phyloP scores from a whole-genome alignment of 495 filamentous ascomycete species.

The Tuber borchii region DNA sequence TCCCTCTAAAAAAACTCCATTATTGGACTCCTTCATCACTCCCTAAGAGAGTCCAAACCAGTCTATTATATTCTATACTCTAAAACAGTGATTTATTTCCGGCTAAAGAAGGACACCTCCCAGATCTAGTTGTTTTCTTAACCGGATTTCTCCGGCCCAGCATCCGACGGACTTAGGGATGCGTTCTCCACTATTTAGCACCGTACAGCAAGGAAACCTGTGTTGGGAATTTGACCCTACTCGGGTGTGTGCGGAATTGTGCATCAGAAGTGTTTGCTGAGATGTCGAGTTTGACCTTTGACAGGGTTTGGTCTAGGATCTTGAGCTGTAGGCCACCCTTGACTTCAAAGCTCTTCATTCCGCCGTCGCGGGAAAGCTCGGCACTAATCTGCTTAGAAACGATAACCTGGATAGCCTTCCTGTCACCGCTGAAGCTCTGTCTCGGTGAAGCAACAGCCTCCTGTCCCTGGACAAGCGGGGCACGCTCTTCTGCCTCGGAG shows the following conservation, averaged over 20 bases:
- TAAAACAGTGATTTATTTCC: no score
- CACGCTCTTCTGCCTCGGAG: conserved; percentile 66
- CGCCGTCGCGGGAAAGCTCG: conserved; percentile 76
- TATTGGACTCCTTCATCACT: no score
- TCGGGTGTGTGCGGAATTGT: conserved; percentile 55
- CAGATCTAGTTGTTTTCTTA: no score
- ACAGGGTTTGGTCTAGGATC: conserved; percentile 77
- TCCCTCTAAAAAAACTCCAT: no score
- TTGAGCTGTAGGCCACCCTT: conserved; percentile 85
- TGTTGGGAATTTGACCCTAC: no score
- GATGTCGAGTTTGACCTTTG: conserved; percentile 79
- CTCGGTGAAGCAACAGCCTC: conserved; percentile 57
- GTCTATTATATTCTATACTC: no score
- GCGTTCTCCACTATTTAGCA: no score
- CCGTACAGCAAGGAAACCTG: no score
- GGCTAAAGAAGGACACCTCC: no score
- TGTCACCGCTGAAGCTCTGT: conserved; percentile 55
- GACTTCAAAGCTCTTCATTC: conserved; percentile 72
- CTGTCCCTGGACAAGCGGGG: conserved; percentile 63
- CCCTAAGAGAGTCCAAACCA: no score
- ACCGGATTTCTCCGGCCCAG: no score
- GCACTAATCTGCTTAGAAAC: conserved; percentile 82
- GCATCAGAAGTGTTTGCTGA: conserved; percentile 65
- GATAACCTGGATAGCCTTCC: conserved; percentile 76
- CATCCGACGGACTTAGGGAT: no score